Percentiles rank a stretch among this genome's conserved stretches.
Conservation (phyloP, 352 stramenopile genomes). For the Phytophthora meadii region DNA sequence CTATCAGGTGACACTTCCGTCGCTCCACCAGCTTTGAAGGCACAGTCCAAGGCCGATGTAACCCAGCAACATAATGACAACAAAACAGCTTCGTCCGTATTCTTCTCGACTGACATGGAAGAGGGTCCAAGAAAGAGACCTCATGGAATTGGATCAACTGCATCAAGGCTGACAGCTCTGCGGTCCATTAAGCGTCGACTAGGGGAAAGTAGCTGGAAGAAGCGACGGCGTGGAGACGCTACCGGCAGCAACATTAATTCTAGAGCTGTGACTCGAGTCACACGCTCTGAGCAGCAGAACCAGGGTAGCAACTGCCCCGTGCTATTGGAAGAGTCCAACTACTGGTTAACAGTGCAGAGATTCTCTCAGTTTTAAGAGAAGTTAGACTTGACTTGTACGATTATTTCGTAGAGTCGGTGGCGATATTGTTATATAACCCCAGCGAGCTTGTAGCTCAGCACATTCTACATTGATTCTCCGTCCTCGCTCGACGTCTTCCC, state of each 20-base stretch:
- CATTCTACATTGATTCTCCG: too few relatives aligned
- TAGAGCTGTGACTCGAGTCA: slow-evolving; percentile 5
- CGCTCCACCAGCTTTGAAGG: background rate
- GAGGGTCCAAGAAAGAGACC: slow-evolving; percentile 4
- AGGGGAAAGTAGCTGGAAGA: background rate
- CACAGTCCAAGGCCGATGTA: background rate
- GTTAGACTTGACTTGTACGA: too few relatives aligned
- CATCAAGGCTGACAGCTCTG: background rate
- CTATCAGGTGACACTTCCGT: background rate
- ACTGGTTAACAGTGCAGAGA: slow-evolving; percentile 27
- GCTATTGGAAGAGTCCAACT: slow-evolving; percentile 21
- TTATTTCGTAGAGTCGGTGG: too few relatives aligned
- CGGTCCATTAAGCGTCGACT: slow-evolving; percentile 14
- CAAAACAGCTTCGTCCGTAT: background rate
- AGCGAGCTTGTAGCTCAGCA: too few relatives aligned
- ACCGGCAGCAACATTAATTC: background rate
- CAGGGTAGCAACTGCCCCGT: background rate
- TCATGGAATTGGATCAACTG: background rate
- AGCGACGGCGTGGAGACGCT: background rate
- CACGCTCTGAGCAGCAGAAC: background rate
- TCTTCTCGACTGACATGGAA: background rate
- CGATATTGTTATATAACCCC: too few relatives aligned
- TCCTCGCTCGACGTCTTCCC: too few relatives aligned
- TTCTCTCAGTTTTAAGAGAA: slow-evolving; percentile 15
- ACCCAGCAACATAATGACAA: background rate